A percentile compares a stretch with the other conserved stretches of the same genome.
phyloP scores from a whole-genome alignment of 768 basidiomycete genomes.

The Lyophyllum semitale region DNA sequence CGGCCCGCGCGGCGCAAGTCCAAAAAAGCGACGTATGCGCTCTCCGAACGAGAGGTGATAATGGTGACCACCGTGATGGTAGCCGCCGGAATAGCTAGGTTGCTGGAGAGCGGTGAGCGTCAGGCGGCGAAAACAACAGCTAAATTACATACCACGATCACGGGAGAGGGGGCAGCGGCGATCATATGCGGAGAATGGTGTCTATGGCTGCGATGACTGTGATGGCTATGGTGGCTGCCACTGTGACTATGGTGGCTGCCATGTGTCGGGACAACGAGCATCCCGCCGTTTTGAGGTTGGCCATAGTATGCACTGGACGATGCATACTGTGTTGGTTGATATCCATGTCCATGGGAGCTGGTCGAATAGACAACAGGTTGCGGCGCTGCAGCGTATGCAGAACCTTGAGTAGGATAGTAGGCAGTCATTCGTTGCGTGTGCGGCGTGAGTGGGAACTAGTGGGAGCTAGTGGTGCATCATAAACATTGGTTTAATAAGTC shows the following conservation, averaged over 20 bases:
- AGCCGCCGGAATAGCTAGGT: slow-evolving; percentile 27
- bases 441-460: slow-evolving; percentile 2
- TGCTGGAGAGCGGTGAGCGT: slow-evolving; percentile 20
- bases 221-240: slow-evolving; percentile 21
- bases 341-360: slow-evolving; percentile 23
- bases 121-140: not conserved
- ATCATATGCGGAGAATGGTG: slow-evolving; percentile 24
- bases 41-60: slow-evolving; percentile 40
- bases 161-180: slow-evolving; percentile 24
- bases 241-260: slow-evolving; percentile 24
- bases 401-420: slow-evolving; percentile 43
- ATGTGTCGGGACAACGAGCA: slow-evolving; percentile 17
- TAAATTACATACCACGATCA: slow-evolving; percentile 27
- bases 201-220: slow-evolving; percentile 19
- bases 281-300: slow-evolving; percentile 11
- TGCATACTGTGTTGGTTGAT: slow-evolving; percentile 16
- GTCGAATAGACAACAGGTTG: slow-evolving; percentile 36
- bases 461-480: no score
- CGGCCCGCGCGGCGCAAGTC: slow-evolving; percentile 41
- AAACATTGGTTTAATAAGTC: not conserved
- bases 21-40: slow-evolving; percentile 56
- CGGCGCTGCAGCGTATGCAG: slow-evolving; percentile 18
- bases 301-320: slow-evolving; percentile 10
- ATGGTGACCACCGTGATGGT: slow-evolving; percentile 18
- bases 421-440: slow-evolving; percentile 23